Evolutionary conservation across 257 asterid genomes (phyloP), one percentile per base, ranked within the genome.

Genomic region (Thymus mandschuricus): DNA sequence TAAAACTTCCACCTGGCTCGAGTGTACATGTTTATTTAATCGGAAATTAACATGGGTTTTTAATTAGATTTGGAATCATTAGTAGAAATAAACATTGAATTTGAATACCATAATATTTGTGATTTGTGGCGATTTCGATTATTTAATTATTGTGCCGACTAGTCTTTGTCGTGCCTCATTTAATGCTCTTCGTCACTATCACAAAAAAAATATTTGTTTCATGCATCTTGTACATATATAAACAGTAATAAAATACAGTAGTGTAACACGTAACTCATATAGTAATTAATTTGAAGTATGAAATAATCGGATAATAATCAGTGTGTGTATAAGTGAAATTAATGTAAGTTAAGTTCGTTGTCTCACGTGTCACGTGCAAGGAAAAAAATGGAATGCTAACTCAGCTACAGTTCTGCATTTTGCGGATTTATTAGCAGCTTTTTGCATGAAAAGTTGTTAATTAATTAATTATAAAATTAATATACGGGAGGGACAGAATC

Each of bases 301-400:
- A 21, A 21, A 21, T 21, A 21, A 21, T 21, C 21, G 21, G 21
- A 21, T 21, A 21, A 21, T 21, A 21, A 21, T 21, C 21, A 21
- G 21, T 21, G 21, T 35, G 40, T 1, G 3, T 35, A 35, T 1
- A 34, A 2, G 40, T 35, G 40, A 35, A 35, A 35, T 35, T 21
- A 34, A 34, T 34, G 38, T 34, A 1, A 4, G 38, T 34, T 4
- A 34, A 34, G 38, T 34, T 2, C 4, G 44, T 68, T 69, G 75
- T 75, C 75, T 35, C 61, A 52, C 63, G 10, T 54, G 71, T 69
- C 75, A 69, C 63, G 21, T 72, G 69, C 75, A 69, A 70, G 75
- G 61, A 52, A 62, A 29, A 68, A 52, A 62, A 29, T 60, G 64
- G 43, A 68, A 7, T 13, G 34, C 21, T 9, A 56, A 56, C 35